Base-by-base conservation (phyloP, 441 rosid species). In the Daphne laureola region DNA sequence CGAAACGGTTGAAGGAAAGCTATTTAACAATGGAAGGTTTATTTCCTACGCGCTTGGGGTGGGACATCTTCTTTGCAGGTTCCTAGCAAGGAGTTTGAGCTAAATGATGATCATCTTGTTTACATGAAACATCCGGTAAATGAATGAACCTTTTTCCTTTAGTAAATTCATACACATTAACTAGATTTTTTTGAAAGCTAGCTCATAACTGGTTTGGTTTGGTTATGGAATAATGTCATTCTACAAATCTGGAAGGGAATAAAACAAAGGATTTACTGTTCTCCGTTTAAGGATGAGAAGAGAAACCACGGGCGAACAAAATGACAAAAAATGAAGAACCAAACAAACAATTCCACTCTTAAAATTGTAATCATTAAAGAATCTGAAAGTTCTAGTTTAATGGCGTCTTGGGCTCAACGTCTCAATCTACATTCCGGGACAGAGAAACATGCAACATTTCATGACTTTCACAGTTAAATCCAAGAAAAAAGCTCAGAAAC, bases 11-110 rank as follows among this genome's bases (percentile, higher is more conserved):
- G 95, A 80, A 31, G 99, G 99, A 43, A 44, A 65, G 63, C 75
- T 87, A 49, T 90, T 93, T n/a, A n/a, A n/a, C n/a, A n/a, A n/a
- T n/a, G n/a, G n/a, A n/a, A n/a, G n/a, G n/a, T n/a, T n/a, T n/a
- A n/a, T n/a, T 89, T 92, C 69, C 72, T 89, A 75, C 81, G 60
- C 67, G 98, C 97, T 64, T 92, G 98, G 98, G 98, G 98, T 49
- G 97, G 98, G 49, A 83, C 89, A 62, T 92, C 98, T n/a, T 87
- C 96, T 60, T 69, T 92, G 78, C 97, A 92, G 98, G 96, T 92
- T 53, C 96, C 98, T 58, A 82, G 78, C 40, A 59, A 31, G 0
- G 95, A 87, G 52, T 81, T 93, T 66, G 73, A 75, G 48, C 78
- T 93, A 8, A 59, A 79, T 12, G 59, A 73, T 63, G 79, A 83